These are phyloP conservation scores for Trichoderma sp. DNA, from an alignment of 2,329 filamentous ascomycete genomes.

Conservation along the genomic window DNA sequence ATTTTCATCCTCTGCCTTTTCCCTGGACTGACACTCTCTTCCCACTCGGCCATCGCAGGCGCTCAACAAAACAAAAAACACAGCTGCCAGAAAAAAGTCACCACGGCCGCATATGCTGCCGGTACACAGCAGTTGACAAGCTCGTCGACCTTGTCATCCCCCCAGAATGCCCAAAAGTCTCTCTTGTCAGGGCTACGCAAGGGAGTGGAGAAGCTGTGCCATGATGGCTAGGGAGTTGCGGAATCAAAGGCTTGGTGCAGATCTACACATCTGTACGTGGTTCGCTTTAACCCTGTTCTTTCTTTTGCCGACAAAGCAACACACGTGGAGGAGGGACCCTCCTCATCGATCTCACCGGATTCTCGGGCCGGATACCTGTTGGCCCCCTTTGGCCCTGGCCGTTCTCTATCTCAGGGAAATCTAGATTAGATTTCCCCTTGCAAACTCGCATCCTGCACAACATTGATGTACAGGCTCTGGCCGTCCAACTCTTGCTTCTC, in stretches of 20 bases:
- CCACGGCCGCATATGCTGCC: slow-evolving; percentile 1
- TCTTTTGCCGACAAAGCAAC: neutral
- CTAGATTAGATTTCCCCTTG: neutral
- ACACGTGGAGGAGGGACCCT: slow-evolving; percentile 5
- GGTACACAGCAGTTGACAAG: slow-evolving; percentile 23
- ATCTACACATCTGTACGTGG: slow-evolving; percentile 19
- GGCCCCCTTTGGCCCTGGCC: neutral
- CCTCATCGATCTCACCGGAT: slow-evolving; percentile 12
- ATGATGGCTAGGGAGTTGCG: slow-evolving; percentile 1
- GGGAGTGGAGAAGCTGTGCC: neutral
- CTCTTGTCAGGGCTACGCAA: slow-evolving; percentile 9
- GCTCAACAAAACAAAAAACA: neutral
- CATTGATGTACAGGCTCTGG: neutral
- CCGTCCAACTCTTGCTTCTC: neutral
- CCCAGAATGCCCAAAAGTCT: neutral
- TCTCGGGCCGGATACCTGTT: slow-evolving; percentile 5
- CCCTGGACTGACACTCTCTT: neutral
- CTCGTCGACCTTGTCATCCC: slow-evolving; percentile 13
- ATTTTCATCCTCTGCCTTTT: slow-evolving; percentile 1
- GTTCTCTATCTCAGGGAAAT: neutral
- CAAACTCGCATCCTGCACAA: neutral
- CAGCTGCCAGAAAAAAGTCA: neutral
- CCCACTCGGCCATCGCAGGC: neutral
- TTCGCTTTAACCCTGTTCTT: neutral
- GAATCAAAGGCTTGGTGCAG: slow-evolving; percentile 19